Evolutionary conservation across 2,329 filamentous ascomycete species (phyloP).

Genomic region (Pseudogymnoascus sp.): DNA sequence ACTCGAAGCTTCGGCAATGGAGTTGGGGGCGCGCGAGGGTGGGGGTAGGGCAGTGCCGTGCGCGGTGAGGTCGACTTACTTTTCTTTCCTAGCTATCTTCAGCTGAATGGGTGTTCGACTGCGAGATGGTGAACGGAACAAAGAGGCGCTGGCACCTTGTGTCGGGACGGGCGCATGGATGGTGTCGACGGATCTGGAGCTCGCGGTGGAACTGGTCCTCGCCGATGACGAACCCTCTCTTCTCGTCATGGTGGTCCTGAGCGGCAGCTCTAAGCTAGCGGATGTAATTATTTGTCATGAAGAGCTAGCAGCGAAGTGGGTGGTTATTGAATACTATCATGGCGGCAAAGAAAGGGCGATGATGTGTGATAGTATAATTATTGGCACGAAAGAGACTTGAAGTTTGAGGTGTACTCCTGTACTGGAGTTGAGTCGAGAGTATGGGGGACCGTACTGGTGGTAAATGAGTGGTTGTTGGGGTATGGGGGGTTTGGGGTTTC

Average conservation of each 20-base stretch:
- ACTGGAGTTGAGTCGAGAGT: not conserved
- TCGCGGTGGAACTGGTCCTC: conserved; percentile 48
- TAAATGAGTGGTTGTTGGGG: not conserved
- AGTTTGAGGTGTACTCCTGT: not conserved
- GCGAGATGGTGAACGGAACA: conserved; percentile 23
- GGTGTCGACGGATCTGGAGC: conserved; percentile 58
- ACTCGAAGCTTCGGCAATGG: conserved; percentile 17
- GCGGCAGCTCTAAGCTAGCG: not conserved
- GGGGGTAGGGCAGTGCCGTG: conserved; percentile 20
- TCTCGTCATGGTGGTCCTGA: not conserved
- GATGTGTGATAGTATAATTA: not conserved
- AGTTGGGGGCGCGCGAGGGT: conserved; percentile 11
- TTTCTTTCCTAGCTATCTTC: conserved; percentile 43
- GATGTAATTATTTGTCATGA: conserved; percentile 2
- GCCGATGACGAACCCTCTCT: conserved; percentile 5
- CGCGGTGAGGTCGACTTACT: conserved; percentile 37
- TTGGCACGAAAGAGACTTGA: not conserved
- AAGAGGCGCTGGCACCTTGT: conserved; percentile 12
- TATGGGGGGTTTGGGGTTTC: not conserved
- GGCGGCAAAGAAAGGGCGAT: not conserved
- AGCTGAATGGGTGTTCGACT: conserved; percentile 37
- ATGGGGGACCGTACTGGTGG: not conserved
- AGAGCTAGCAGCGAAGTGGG: not conserved
- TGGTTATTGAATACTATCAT: not conserved
- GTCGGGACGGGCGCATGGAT: conserved; percentile 35